Evolutionary conservation across 441 rosid species (phyloP).

Genomic region (Populus hybrid): DNA sequence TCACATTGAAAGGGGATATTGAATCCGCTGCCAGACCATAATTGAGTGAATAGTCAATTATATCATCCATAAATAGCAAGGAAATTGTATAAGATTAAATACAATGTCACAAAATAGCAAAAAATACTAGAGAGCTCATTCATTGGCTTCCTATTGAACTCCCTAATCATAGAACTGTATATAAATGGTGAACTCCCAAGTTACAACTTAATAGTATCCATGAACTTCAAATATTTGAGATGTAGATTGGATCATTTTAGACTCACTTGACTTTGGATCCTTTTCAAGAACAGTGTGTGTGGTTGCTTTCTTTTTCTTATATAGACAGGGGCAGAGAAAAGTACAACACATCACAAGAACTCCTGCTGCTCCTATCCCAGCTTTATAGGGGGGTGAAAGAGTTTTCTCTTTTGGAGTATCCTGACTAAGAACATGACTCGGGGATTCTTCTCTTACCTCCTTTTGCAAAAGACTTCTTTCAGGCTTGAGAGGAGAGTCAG

Average conservation of each 20-base stretch:
- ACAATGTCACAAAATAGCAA: slow-evolving; percentile 1
- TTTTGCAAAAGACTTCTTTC: slow-evolving; percentile 60
- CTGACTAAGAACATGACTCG: slow-evolving; percentile 8
- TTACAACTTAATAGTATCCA: not conserved
- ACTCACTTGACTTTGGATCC: slow-evolving; percentile 67
- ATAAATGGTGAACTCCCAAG: not conserved
- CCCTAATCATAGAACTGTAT: slow-evolving; percentile 6
- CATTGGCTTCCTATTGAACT: not conserved
- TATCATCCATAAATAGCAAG: slow-evolving; percentile 1
- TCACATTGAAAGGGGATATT: slow-evolving; percentile 45
- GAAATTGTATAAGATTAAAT: not conserved
- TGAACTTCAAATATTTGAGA: not conserved
- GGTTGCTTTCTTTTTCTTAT: slow-evolving; percentile 60
- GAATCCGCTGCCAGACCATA: slow-evolving; percentile 62
- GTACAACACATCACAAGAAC: slow-evolving; percentile 49
- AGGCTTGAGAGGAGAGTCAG: slow-evolving; percentile 25
- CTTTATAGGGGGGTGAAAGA: slow-evolving; percentile 22
- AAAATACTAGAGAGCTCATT: not conserved
- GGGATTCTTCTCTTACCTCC: slow-evolving; percentile 22
- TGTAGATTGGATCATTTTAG: slow-evolving; percentile 5
- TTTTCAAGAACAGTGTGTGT: slow-evolving; percentile 54
- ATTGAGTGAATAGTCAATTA: slow-evolving; percentile 16
- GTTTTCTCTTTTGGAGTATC: slow-evolving; percentile 17
- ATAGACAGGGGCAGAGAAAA: slow-evolving; percentile 65
- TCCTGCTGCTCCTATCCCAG: slow-evolving; percentile 56